A percentile compares a stretch with the other conserved stretches of the same genome.
phyloP scores from a whole-genome alignment of 306 rosid genomes.

The Arachis stenosperma region DNA sequence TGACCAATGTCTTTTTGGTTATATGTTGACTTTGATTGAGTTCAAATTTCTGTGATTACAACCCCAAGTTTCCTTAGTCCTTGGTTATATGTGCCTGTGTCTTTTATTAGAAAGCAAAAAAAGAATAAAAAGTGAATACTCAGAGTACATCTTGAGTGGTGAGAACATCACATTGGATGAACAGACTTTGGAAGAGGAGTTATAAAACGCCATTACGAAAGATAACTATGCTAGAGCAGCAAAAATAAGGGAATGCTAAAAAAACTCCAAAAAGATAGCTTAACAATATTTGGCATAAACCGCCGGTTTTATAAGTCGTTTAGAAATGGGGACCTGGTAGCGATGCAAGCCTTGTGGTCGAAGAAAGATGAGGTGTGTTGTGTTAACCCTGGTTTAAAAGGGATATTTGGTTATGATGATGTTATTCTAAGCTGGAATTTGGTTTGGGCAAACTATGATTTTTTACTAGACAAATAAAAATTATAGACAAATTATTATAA shows the following conservation, averaged over 20 bases:
- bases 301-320: slow-evolving; percentile 72
- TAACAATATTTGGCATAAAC: slow-evolving; percentile 62
- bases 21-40: slow-evolving; percentile 20
- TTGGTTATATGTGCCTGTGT: slow-evolving; percentile 39
- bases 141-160: slow-evolving; percentile 51
- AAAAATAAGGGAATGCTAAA: slow-evolving; percentile 74
- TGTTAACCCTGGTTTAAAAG: slow-evolving; percentile 82
- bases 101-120: slow-evolving; percentile 40
- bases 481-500: no score
- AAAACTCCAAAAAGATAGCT: slow-evolving; percentile 61
- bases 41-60: slow-evolving; percentile 18
- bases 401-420: slow-evolving; percentile 80
- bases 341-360: slow-evolving; percentile 89
- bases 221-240: slow-evolving; percentile 89
- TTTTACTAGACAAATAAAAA: slow-evolving; percentile 52
- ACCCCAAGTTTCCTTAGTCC: slow-evolving; percentile 16
- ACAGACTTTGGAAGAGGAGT: slow-evolving; percentile 65
- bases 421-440: slow-evolving; percentile 90
- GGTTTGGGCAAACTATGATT: slow-evolving; percentile 93
- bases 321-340: slow-evolving; percentile 73
- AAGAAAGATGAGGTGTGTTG: slow-evolving; percentile 69
- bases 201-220: slow-evolving; percentile 71
- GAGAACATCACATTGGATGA: slow-evolving; percentile 62
- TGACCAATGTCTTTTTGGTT: background rate
- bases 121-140: slow-evolving; percentile 59